Evolutionary conservation across 163 green algal species (phyloP), one percentile per base, ranked within the genome.

Genomic region (Volvox carteri): DNA sequence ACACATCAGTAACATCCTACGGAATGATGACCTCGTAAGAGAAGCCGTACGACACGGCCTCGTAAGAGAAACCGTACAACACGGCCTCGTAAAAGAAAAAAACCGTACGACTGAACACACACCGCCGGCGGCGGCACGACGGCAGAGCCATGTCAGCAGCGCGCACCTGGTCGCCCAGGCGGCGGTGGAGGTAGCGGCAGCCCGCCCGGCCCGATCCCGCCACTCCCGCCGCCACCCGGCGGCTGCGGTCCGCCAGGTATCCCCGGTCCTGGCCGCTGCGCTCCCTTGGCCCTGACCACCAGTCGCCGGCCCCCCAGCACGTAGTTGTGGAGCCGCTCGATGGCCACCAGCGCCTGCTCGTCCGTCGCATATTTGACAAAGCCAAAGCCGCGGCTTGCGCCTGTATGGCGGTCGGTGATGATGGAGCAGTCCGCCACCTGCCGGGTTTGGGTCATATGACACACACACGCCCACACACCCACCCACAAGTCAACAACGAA

Each of bases 361-460:
- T 90, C 90, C 12, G 56, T 67, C 16, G 91, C 91, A 88, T 97
- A 96, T 85, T 96, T 94, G 30, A 98, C 93, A 86, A 98, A 98
- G 16, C 96, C 96, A 87, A 96, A 98, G 65, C 95, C 95, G n/a
- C 95, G 91, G 78, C 85, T 94, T 1, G 76, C 35, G 25, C 91
- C 93, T 1, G 84, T 84, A 54, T 74, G 48, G 28, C 79, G 80
- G 70, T 91, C 87, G 33, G 46, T 74, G 52, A 91, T 91, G 79
- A 91, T 91, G 70, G 60, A 54, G 87, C 72, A 86, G 11, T 91
- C 87, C 54, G 86, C 35, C 21, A 91, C 87, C 87, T 91, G 87
- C 7, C 52, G 18, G 16, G 7, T 12, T 28, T 8, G 28, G 2
- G 54, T 65, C 25, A 65, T 12, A n/a, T n/a, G n/a, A 60, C 50